Percentiles rank a stretch among this genome's conserved stretches.
Conservation (phyloP, 768 basidiomycete genomes). For the Boletus rufocinnamomeus region DNA sequence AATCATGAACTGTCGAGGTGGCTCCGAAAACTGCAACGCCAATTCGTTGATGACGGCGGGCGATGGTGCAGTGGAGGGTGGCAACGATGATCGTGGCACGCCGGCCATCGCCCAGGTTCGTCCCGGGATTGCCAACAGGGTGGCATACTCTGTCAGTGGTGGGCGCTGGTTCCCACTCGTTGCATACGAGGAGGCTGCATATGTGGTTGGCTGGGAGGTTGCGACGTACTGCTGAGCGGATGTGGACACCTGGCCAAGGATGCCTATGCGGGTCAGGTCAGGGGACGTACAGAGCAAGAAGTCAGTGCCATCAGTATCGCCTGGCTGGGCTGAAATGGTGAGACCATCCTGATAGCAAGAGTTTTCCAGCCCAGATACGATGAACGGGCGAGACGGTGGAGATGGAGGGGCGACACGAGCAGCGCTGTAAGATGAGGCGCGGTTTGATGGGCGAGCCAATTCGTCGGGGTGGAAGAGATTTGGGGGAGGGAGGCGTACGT, state of each 20-base stretch:
- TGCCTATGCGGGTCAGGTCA: conserved; percentile 71
- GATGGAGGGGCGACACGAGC: conserved; percentile 46
- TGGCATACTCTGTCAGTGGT: conserved; percentile 76
- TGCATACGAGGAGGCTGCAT: conserved; percentile 43
- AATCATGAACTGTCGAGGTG: conserved; percentile 79
- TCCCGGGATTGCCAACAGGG: conserved; percentile 76
- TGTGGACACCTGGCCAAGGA: conserved; percentile 63
- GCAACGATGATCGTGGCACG: conserved; percentile 40
- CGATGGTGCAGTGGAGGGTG: conserved; percentile 43
- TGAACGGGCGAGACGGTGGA: conserved; percentile 55
- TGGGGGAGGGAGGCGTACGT: conserved; percentile 77
- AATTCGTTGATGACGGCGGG: conserved; percentile 76
- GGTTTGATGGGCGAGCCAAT: conserved; percentile 52
- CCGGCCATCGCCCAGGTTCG: conserved; percentile 82
- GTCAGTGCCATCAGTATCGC: conserved; percentile 73
- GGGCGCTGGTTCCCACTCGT: conserved; percentile 49
- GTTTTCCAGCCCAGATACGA: conserved; percentile 58
- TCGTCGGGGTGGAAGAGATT: conserved; percentile 80
- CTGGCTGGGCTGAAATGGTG: conserved; percentile 68
- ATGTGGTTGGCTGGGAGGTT: conserved; percentile 42
- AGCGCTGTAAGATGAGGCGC: conserved; percentile 49
- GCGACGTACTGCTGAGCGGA: conserved; percentile 36
- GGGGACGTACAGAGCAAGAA: conserved; percentile 75
- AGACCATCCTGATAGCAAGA: conserved; percentile 69
- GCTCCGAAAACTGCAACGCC: conserved; percentile 75